These are phyloP conservation scores for Penicillium paneum DNA, from an alignment of 2,329 filamentous ascomycete genomes.

Conservation along the genomic window DNA sequence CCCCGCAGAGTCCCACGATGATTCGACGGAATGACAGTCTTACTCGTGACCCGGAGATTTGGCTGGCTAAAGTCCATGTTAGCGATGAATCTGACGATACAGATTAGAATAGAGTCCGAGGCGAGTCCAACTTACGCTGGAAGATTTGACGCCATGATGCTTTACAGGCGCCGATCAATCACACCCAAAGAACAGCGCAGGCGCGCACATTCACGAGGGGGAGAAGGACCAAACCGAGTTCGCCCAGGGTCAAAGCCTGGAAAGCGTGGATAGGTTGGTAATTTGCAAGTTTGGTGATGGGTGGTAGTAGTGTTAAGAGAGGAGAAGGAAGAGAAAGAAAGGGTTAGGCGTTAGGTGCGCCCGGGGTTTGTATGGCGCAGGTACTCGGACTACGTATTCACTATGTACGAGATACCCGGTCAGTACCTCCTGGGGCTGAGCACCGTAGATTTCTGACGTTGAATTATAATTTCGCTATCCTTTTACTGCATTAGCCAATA, in stretches of 20 bases:
- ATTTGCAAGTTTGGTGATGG: constrained; percentile 17
- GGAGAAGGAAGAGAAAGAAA: constrained; percentile 17
- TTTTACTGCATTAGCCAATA: neutral
- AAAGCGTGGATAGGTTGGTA: constrained; percentile 8
- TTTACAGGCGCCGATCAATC: constrained; percentile 35
- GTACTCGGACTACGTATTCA: constrained; percentile 20
- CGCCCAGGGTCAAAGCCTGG: constrained; percentile 14
- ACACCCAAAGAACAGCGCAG: constrained; percentile 33
- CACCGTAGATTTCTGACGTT: constrained; percentile 9
- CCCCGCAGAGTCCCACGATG: constrained; percentile 22
- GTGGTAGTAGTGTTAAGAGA: constrained; percentile 12
- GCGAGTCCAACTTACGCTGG: constrained; percentile 54
- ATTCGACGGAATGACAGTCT: constrained; percentile 23
- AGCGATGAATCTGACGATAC: constrained; percentile 9
- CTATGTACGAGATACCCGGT: constrained; percentile 15
- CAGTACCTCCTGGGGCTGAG: constrained; percentile 22
- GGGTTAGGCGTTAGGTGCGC: constrained; percentile 18
- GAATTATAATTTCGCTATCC: neutral
- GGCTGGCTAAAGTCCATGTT: constrained; percentile 57
- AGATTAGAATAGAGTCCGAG: constrained; percentile 10
- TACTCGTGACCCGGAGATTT: constrained; percentile 93
- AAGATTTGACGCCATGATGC: constrained; percentile 58
- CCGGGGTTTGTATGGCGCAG: constrained; percentile 17
- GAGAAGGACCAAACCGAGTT: constrained; percentile 10
- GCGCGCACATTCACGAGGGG: constrained; percentile 35